phyloP scores from a whole-genome alignment of 164 flowering plant species.

The Berberis thunbergii region DNA sequence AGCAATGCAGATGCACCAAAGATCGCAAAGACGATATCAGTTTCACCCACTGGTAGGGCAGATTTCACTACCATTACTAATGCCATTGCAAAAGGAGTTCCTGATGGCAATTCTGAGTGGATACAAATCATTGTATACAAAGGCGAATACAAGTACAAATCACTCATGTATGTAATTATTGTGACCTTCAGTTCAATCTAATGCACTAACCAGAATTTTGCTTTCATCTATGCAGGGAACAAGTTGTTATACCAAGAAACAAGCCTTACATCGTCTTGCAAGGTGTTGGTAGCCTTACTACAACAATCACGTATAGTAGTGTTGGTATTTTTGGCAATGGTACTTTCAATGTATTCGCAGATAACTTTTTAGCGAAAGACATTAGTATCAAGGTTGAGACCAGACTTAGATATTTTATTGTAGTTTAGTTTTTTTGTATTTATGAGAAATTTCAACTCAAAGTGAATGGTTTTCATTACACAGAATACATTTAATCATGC shows the following conservation, averaged over 20 bases:
- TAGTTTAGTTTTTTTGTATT: not conserved
- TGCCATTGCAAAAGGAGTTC: too few species aligned
- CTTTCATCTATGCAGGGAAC: not conserved
- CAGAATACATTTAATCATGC: constrained; percentile 1
- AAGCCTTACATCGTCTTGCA: constrained; percentile 1
- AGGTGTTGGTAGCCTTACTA: not conserved
- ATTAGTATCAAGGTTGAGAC: not conserved
- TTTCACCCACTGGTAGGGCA: too few species aligned
- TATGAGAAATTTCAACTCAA: not conserved
- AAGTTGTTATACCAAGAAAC: not conserved
- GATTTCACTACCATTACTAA: too few species aligned
- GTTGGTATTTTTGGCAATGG: not conserved
- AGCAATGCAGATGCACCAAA: too few species aligned
- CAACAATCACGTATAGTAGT: not conserved
- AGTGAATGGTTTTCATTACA: too few species aligned
- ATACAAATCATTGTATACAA: too few species aligned
- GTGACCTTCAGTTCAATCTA: too few species aligned
- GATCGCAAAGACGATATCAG: too few species aligned
- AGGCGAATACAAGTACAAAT: too few species aligned
- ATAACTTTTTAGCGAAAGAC: not conserved
- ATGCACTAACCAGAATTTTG: too few species aligned
- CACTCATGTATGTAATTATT: too few species aligned
- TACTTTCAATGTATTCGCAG: not conserved
- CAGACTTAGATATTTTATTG: not conserved
- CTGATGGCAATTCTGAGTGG: too few species aligned